Percentiles rank a stretch among this genome's conserved stretches.
Evolutionary conservation across 352 stramenopile genomes (phyloP).

Genomic region (Phytophthora tentaculata): DNA sequence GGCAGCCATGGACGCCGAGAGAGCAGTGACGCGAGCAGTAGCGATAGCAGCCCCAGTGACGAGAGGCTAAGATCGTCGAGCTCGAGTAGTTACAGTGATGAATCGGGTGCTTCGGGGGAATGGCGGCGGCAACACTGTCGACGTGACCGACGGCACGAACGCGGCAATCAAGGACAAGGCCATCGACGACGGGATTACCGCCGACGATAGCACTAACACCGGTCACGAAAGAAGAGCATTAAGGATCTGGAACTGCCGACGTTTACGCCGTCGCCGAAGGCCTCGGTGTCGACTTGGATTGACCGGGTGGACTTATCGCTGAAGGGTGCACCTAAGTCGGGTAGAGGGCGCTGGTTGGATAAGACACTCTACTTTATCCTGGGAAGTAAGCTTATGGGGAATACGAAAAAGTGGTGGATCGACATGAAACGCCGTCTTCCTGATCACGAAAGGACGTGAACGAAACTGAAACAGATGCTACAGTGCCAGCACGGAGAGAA

Average conservation of each 20-base stretch:
- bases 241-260: slow-evolving; percentile 4
- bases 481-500: neutral
- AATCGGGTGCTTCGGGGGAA: too few relatives aligned
- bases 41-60: too few relatives aligned
- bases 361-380: slow-evolving; percentile 4
- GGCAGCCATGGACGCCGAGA: too few relatives aligned
- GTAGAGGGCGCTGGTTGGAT: neutral
- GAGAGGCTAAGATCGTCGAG: too few relatives aligned
- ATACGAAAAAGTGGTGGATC: neutral
- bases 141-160: too few relatives aligned
- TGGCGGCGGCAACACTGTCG: too few relatives aligned
- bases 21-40: too few relatives aligned
- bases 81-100: too few relatives aligned
- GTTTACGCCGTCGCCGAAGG: slow-evolving; percentile 1
- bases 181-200: too few relatives aligned
- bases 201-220: too few relatives aligned
- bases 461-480: neutral
- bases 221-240: neutral
- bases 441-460: neutral
- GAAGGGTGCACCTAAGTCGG: neutral
- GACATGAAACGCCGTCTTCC: neutral
- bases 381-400: slow-evolving; percentile 1
- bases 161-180: too few relatives aligned
- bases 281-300: slow-evolving; percentile 4
- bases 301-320: slow-evolving; percentile 1